Base-by-base conservation (phyloP, 2,329 filamentous ascomycete species). In the Bertia moriformis region DNA sequence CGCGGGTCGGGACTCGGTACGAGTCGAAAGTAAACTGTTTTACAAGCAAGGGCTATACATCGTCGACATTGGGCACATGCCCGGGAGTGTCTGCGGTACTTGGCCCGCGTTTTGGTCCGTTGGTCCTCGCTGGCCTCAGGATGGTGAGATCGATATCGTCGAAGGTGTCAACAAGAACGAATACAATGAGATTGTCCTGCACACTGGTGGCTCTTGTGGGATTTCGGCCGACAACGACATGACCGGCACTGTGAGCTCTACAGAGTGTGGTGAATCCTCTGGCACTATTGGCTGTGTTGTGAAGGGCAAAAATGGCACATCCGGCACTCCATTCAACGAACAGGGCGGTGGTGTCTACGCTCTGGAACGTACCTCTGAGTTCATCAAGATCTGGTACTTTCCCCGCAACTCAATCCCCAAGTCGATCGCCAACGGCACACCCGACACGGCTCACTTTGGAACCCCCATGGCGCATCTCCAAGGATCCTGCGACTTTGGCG, bases 321-420 rank as follows among this genome's bases (percentile, higher is more conserved):
- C 66, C 41, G 75, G 75, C 24, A 53, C 55, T 3, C 62, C 55
- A 0, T 70, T 80, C 55, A 81, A 72, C 45, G 44, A 50, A 3
- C 48, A 56, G 14, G 59, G 59, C 2, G 67, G 68, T 13, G 67
- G 66, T 38, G 51, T 71, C 1, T 63, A 67, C 45, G 67, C 65
- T 1, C 57, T 67, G 47, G 61, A 70, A 44, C 58, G 67, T 53
- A 62, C 64, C 3, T 44, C 48, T 4, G 50, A 59, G 2, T 58
- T 52, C 7, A 63, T 73, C 47, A 59, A 62, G 40, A 63, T 70
- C 43, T 73, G 67, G 66, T 65, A 62, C 48, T 72, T 71, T 45
- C 46, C 58, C 2, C 57, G 65, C n/a, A 44, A 43, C 13, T 42
- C 46, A 3, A 62, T 70, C 19, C 68, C 68, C 0, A 39, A 39